A percentile compares a stretch with the other conserved stretches of the same genome.
These are phyloP conservation scores for Alternaria hordeiaustralica DNA, from an alignment of 2,329 filamentous ascomycete genomes.

Conservation along the genomic window DNA sequence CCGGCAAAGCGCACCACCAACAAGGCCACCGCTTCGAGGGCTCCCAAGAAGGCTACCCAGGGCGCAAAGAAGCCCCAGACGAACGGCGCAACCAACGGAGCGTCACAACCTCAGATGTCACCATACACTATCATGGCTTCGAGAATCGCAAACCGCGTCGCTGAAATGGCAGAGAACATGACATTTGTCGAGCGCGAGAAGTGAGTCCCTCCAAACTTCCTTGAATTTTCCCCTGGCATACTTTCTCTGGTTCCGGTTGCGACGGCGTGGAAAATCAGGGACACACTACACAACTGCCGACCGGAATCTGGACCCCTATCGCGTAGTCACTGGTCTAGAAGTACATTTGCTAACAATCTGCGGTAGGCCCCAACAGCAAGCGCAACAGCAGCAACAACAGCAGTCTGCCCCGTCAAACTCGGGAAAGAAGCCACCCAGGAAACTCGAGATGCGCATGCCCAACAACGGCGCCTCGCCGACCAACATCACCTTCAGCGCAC, in stretches of 20 bases:
- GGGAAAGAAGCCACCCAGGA: conserved; percentile 54
- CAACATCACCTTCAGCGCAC: conserved; percentile 58
- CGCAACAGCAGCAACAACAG: conserved; percentile 28
- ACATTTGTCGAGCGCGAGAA: conserved; percentile 57
- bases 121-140: conserved; percentile 60
- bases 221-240: not conserved
- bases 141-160: conserved; percentile 58
- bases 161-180: conserved; percentile 61
- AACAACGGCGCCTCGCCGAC: conserved; percentile 42
- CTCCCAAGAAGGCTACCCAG: conserved; percentile 34
- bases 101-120: conserved; percentile 41
- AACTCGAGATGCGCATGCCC: conserved; percentile 58
- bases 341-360: conserved; percentile 14
- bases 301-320: not conserved
- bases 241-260: conserved; percentile 5
- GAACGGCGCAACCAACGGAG: conserved; percentile 38
- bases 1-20: conserved; percentile 41
- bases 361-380: conserved; percentile 27
- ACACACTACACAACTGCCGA: not conserved
- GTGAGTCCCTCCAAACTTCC: conserved; percentile 26
- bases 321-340: not conserved
- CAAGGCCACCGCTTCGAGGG: conserved; percentile 39
- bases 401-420: conserved; percentile 18
- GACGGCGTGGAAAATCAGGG: conserved; percentile 17
- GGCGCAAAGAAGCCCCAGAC: conserved; percentile 28